A percentile compares a stretch with the other conserved stretches of the same genome.
Conservation (phyloP, 805 yeast genomes). For the Starmerella vaccinii region DNA sequence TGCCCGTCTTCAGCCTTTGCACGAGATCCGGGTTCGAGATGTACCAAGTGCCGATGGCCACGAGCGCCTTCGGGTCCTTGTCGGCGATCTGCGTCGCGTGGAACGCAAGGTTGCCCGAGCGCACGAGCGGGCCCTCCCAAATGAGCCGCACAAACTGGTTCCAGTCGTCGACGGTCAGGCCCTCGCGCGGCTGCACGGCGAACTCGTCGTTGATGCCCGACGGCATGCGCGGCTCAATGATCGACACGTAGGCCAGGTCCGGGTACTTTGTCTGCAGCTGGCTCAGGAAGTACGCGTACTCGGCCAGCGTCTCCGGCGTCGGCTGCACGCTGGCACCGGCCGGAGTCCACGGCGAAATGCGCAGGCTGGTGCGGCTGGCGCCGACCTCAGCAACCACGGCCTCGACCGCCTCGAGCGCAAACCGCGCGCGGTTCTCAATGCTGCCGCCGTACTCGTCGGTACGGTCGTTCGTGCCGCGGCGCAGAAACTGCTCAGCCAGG, state of each 20-base stretch:
- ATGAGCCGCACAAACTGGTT: slow-evolving; percentile 20
- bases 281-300: slow-evolving; percentile 35
- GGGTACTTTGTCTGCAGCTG: slow-evolving; percentile 28
- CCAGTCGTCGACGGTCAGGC: slow-evolving; percentile 18
- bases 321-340: slow-evolving; percentile 32
- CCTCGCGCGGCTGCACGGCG: slow-evolving; percentile 6
- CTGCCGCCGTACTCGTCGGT: slow-evolving; percentile 56
- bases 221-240: slow-evolving; percentile 39
- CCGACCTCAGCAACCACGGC: slow-evolving; percentile 44
- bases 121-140: slow-evolving; percentile 23
- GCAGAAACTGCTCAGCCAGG: slow-evolving; percentile 40
- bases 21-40: slow-evolving; percentile 50
- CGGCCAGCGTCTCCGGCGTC: slow-evolving; percentile 31
- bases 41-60: slow-evolving; percentile 39
- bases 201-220: slow-evolving; percentile 8
- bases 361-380: slow-evolving; percentile 28
- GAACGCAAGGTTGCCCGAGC: slow-evolving; percentile 19
- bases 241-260: slow-evolving; percentile 37
- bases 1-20: slow-evolving; percentile 34
- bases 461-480: slow-evolving; percentile 40
- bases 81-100: slow-evolving; percentile 5
- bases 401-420: slow-evolving; percentile 44
- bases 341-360: slow-evolving; percentile 34
- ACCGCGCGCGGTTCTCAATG: slow-evolving; percentile 46
- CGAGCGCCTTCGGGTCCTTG: slow-evolving; percentile 18